phyloP scores from a whole-genome alignment of 257 asterid genomes.

The Penstemon davidsonii region DNA sequence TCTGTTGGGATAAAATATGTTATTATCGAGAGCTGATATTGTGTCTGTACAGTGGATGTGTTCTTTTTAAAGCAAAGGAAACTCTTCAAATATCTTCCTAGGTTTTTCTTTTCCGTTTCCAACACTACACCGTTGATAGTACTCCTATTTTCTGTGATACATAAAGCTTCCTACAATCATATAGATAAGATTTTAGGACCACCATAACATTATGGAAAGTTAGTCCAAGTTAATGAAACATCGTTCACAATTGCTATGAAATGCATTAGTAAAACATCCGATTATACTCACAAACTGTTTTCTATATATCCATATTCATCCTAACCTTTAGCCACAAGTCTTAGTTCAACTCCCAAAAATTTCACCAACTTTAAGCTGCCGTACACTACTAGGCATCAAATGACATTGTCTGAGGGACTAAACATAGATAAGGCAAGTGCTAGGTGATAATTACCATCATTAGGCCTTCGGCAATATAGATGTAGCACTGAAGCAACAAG shows the following conservation, averaged over 20 bases:
- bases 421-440: conserved; percentile 5
- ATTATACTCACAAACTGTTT: conserved; percentile 1
- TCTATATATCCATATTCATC: conserved; percentile 6
- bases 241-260: conserved; percentile 2
- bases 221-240: neutral
- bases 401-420: neutral
- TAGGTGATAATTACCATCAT: conserved; percentile 67
- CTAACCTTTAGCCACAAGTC: conserved; percentile 3
- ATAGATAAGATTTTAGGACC: too few species aligned
- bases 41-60: neutral
- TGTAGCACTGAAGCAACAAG: conserved; percentile 74
- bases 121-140: neutral
- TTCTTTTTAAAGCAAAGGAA: neutral
- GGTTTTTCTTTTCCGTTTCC: neutral
- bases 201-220: neutral
- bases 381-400: conserved; percentile 17
- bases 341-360: conserved; percentile 11
- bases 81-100: neutral
- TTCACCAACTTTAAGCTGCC: conserved; percentile 6
- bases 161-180: neutral
- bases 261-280: conserved; percentile 9
- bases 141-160: neutral
- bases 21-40: neutral
- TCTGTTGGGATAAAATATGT: neutral
- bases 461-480: conserved; percentile 85